Evolutionary conservation across 345 rosid species (phyloP).

Genomic region (Reutealis trisperma): DNA sequence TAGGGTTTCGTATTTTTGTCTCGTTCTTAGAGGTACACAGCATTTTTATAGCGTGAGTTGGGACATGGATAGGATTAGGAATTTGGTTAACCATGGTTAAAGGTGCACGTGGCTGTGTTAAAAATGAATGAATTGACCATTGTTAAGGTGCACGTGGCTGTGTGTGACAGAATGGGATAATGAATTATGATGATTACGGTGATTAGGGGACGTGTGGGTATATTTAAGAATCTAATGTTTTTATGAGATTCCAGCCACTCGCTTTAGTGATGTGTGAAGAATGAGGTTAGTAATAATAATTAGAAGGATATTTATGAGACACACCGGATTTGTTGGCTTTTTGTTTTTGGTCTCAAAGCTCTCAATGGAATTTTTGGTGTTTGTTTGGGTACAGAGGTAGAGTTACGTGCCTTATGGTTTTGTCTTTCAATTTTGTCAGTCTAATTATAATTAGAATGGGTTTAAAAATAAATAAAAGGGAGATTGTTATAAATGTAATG

Average conservation of each 20-base stretch:
- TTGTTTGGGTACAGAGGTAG: background rate
- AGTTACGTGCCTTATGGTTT: no score
- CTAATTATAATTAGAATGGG: background rate
- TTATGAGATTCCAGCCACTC: no score
- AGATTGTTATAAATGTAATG: no score
- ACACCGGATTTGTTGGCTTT: slow-evolving; percentile 7
- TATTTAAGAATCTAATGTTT: background rate
- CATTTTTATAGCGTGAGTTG: background rate
- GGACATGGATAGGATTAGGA: background rate
- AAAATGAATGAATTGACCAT: slow-evolving; percentile 3
- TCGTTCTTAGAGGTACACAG: background rate
- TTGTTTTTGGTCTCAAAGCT: background rate
- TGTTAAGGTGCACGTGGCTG: slow-evolving; percentile 5
- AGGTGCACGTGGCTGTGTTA: slow-evolving; percentile 27
- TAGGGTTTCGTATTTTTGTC: background rate
- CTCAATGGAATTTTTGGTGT: background rate
- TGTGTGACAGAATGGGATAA: background rate
- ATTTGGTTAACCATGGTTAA: slow-evolving; percentile 20
- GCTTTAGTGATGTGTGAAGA: no score
- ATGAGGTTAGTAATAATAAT: background rate
- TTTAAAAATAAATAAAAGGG: background rate
- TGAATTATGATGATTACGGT: slow-evolving; percentile 12
- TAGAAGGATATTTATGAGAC: background rate
- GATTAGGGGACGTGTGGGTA: slow-evolving; percentile 16
- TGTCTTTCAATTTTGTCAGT: background rate